Evolutionary conservation across 2,329 filamentous ascomycete genomes (phyloP), one percentile per base, ranked within the genome.

Genomic region (Phaeosphaeria sp.): DNA sequence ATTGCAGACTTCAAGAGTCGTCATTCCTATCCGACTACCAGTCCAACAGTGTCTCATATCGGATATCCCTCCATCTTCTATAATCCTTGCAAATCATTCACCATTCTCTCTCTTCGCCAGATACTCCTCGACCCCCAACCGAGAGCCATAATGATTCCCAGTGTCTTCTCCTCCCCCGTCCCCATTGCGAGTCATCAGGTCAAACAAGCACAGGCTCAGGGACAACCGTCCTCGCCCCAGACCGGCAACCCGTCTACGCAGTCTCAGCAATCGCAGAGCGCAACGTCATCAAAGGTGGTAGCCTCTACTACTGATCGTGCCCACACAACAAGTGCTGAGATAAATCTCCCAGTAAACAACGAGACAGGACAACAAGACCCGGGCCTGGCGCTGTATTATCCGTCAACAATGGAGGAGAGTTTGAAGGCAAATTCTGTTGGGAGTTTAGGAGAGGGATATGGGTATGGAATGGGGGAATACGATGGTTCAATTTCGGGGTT

Each of bases 81-180:
- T 20, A 36, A 36, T 13, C 7, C 13, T 13, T 3, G 30, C 18
- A 43, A 20, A 7, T 3, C 20, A 18, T 20, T 39, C 13, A 22
- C 23, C 33, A 41, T 39, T 22, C 11, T 39, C 20, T 10, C 30
- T 21, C 21, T 20, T 25, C 13, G 30, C n/a, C 41, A 36, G 13
- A 36, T 36, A n/a, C 10, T 36, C 20, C 7, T 23, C 2, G 15
- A 15, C 3, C 6, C 17, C 27, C 30, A 21, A 21, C 15, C 5
- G 18, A 20, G 17, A n/a, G n/a, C 11, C 39, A 23, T 17, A 15
- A 53, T 47, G 51, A 39, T 53, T 47, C 51, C 51, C 25, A 41
- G 15, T 21, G 27, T 47, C 15, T 53, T 53, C 23, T 53, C 43
- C 30, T 47, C 51, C 10, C 51, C 43, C 2, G 25, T 53, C 18